Base-by-base conservation (phyloP, 1,284 basidiomycete genomes). In the Ceratobasidium papillatum region DNA sequence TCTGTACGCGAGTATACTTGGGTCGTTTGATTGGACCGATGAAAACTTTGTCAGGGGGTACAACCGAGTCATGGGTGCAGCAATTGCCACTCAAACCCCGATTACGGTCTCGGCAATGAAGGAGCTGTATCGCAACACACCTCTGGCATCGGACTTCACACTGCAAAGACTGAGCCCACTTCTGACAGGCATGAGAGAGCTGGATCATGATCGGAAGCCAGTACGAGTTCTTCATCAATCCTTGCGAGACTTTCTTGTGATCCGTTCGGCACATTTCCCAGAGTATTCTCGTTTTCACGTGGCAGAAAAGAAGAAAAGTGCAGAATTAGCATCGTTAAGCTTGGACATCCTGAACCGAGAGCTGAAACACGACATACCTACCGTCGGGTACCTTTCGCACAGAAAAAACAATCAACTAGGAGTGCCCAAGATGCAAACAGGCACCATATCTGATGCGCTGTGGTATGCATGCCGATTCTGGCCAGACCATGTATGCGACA, bases 11-110 rank as follows among this genome's bases (percentile, higher is more conserved):
- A 75, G 59, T 2, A 79, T 79, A n/a, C 78, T 80, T 43, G 36
- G 74, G 17, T 47, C 52, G 7, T 80, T 75, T 78, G 78, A 78
- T 36, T 80, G 79, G 79, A 54, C 72, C 8, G 79, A 80, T 54
- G 30, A 68, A 3, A 69, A 76, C 63, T 80, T 79, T 59, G 77
- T 79, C 32, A 51, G 76, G 17, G 19, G 43, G 9, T 64, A 47
- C 38, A 14, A 43, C 2, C 3, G 25, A 38, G 22, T 47, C 9
- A 43, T 64, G 36, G 62, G 62, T 22, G 22, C 62, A 12, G 38
- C 38, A 1, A 25, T 64, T 14, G 38, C 62, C 4, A 47, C 41
- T 19, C 45, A 64, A 22, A 45, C 43, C 5, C 62, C 62, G 17
- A 22, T 64, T 36, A 47, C 62, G 7, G 22, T 64, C 17, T 30